Evolutionary conservation across 345 rosid genomes (phyloP).

Genomic region (Stellera chamaejasme): DNA sequence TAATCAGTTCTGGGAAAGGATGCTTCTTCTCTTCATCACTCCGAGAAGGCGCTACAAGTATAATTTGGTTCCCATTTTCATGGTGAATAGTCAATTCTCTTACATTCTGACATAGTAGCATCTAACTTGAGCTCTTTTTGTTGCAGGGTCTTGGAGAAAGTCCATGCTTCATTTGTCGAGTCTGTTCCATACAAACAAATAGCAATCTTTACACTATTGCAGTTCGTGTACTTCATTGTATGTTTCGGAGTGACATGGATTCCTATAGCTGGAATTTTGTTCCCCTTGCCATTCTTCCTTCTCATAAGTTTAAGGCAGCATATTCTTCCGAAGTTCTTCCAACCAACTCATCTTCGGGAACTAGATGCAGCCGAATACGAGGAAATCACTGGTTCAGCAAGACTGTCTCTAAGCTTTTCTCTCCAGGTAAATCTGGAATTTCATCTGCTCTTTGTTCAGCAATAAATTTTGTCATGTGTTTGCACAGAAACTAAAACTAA

Average conservation of each 20-base stretch:
- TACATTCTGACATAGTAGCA: background rate
- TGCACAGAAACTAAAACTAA: background rate
- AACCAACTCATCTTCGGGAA: constrained; percentile 35
- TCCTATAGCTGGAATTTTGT: constrained; percentile 77
- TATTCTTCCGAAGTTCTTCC: constrained; percentile 56
- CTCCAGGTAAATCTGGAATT: constrained; percentile 15
- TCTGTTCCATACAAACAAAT: constrained; percentile 55
- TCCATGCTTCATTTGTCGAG: constrained; percentile 73
- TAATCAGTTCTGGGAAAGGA: constrained; percentile 80
- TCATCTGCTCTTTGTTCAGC: background rate
- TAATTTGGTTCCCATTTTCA: constrained; percentile 2
- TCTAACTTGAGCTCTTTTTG: background rate
- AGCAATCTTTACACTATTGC: constrained; percentile 50
- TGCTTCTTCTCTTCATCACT: constrained; percentile 50
- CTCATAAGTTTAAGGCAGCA: constrained; percentile 65
- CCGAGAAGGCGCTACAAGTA: constrained; percentile 67
- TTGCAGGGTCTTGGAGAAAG: constrained; percentile 59
- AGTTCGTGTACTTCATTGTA: constrained; percentile 46
- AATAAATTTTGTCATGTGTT: background rate
- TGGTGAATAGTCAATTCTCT: background rate
- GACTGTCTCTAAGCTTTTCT: constrained; percentile 29
- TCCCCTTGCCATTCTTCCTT: constrained; percentile 78
- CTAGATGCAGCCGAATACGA: constrained; percentile 85
- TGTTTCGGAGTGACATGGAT: constrained; percentile 84
- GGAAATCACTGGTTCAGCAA: constrained; percentile 45